phyloP scores from a whole-genome alignment of 2,329 filamentous ascomycete species.

The Didymella exigua region DNA sequence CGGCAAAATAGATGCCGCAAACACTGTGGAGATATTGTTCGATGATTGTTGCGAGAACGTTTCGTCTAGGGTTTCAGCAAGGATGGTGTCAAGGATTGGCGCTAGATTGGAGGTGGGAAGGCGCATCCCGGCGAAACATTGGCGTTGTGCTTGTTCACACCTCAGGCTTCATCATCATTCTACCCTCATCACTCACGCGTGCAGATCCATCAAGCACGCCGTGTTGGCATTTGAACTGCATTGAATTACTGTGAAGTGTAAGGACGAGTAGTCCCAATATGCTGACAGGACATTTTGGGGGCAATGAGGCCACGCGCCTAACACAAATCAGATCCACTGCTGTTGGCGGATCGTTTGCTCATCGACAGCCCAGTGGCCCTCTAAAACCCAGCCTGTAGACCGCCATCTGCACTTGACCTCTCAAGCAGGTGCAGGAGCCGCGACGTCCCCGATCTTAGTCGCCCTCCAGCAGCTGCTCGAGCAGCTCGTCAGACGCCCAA shows the following conservation, averaged over 20 bases:
- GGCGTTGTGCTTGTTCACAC: constrained; percentile 26
- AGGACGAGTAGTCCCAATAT: background rate
- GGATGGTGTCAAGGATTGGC: constrained; percentile 1
- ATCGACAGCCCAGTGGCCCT: background rate
- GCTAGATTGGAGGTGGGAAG: constrained; percentile 18
- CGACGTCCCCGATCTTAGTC: background rate
- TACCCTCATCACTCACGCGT: constrained; percentile 5
- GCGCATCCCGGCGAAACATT: constrained; percentile 15
- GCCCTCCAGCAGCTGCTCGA: constrained; percentile 13
- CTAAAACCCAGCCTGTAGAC: background rate
- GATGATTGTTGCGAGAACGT: constrained; percentile 26
- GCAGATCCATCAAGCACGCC: background rate
- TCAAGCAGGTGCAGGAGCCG: background rate
- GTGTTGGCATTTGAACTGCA: background rate
- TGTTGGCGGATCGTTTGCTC: background rate
- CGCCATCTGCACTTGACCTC: background rate
- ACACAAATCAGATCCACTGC: background rate
- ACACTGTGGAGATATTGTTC: constrained; percentile 23
- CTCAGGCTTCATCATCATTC: constrained; percentile 20
- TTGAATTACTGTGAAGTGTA: background rate
- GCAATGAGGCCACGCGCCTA: background rate
- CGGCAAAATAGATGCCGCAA: constrained; percentile 1
- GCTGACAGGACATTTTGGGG: background rate
- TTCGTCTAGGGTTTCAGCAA: constrained; percentile 19
- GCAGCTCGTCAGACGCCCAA: constrained; percentile 31